These are phyloP conservation scores for Leccinum obscurum DNA, from an alignment of 768 basidiomycete species.

Conservation along the genomic window DNA sequence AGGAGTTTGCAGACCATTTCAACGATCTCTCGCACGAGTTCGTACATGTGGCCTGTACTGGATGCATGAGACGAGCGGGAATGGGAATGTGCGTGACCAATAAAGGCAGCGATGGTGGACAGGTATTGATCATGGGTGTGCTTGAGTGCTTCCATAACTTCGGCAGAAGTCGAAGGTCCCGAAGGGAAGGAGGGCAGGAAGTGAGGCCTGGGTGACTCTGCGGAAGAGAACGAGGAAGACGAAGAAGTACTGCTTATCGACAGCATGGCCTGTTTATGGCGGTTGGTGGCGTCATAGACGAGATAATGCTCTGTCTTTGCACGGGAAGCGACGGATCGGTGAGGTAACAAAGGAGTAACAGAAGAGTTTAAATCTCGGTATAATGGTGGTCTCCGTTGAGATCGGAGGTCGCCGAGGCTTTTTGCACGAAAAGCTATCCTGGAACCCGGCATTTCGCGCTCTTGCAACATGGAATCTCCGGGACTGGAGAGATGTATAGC, in stretches of 20 bases:
- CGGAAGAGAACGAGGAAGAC: constrained; percentile 66
- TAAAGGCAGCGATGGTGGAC: constrained; percentile 95
- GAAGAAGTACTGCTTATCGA: constrained; percentile 77
- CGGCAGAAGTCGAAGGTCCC: constrained; percentile 66
- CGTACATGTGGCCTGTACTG: constrained; percentile 90
- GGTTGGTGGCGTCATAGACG: constrained; percentile 36
- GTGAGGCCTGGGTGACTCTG: constrained; percentile 48
- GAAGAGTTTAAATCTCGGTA: constrained; percentile 40
- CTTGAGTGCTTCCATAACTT: constrained; percentile 77
- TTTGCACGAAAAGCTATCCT: constrained; percentile 44
- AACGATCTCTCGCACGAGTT: constrained; percentile 92
- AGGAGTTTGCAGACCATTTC: constrained; percentile 92
- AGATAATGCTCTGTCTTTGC: constrained; percentile 42
- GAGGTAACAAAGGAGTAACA: constrained; percentile 37
- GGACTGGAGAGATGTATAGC: constrained; percentile 26
- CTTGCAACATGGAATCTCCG: constrained; percentile 32
- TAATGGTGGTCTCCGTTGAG: constrained; percentile 27
- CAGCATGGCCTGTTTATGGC: constrained; percentile 44
- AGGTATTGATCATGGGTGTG: constrained; percentile 86
- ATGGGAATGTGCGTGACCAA: constrained; percentile 95
- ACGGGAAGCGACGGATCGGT: constrained; percentile 27
- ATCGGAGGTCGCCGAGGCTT: constrained; percentile 55
- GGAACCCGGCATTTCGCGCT: constrained; percentile 19
- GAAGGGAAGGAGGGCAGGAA: constrained; percentile 61
- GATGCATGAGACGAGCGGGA: constrained; percentile 88